A percentile compares a stretch with the other conserved stretches of the same genome.
Conservation (phyloP, 2,329 filamentous ascomycete species). For the Aspergillus pseudoterreus region DNA sequence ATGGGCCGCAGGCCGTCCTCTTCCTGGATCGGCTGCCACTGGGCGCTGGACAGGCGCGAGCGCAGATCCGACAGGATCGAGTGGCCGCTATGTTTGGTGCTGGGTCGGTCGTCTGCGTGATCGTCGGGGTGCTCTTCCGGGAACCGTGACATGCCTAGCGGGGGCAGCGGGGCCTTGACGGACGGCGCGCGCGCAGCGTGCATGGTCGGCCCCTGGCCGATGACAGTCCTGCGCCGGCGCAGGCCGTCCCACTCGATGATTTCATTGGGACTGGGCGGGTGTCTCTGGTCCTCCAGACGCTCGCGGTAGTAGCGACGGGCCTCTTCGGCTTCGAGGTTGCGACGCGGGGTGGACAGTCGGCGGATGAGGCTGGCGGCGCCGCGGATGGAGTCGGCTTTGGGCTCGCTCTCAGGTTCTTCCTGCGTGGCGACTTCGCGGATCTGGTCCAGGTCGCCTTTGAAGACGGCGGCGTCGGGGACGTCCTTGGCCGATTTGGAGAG, state of each 20-base stretch:
- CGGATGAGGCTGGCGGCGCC: conserved; percentile 85
- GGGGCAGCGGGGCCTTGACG: conserved; percentile 56
- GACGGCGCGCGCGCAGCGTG: conserved; percentile 35
- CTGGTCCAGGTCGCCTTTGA: conserved; percentile 89
- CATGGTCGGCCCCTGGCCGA: conserved; percentile 43
- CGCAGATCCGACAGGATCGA: conserved; percentile 39
- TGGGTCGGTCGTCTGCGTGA: conserved; percentile 36
- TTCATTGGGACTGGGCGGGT: conserved; percentile 74
- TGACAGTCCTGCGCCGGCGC: conserved; percentile 64
- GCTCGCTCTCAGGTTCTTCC: conserved; percentile 92
- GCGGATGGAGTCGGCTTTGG: conserved; percentile 92
- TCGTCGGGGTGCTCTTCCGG: conserved; percentile 52
- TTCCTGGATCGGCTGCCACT: conserved; percentile 31
- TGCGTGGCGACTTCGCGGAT: conserved; percentile 93
- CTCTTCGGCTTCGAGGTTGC: conserved; percentile 77
- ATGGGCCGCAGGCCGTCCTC: conserved; percentile 22
- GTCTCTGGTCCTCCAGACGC: conserved; percentile 65
- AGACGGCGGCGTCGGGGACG: conserved; percentile 87
- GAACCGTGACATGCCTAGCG: conserved; percentile 83
- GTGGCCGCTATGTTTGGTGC: conserved; percentile 26
- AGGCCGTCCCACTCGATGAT: conserved; percentile 89
- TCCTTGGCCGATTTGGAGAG: conserved; percentile 98
- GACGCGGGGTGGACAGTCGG: conserved; percentile 70
- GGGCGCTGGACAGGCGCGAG: conserved; percentile 34
- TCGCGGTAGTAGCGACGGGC: conserved; percentile 75